Conservation (phyloP, 257 asterid species). For the Phtheirospermum japonicum region DNA sequence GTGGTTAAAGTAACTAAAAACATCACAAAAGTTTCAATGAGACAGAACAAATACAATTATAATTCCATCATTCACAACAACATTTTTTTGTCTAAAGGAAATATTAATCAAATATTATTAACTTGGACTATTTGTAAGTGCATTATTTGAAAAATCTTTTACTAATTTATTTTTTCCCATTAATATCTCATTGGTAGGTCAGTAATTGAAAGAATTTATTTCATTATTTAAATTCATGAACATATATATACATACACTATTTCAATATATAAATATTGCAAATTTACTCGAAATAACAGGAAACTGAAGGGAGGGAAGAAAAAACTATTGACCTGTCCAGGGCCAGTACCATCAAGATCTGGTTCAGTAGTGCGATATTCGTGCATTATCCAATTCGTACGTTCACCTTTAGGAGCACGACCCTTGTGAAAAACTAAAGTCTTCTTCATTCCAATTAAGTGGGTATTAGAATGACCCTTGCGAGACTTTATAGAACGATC, state of each 20-base stretch:
- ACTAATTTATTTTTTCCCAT: not conserved
- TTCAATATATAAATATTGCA: not conserved
- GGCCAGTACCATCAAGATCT: constrained; percentile 70
- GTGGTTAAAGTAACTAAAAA: not conserved
- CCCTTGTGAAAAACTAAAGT: constrained; percentile 79
- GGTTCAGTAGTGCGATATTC: constrained; percentile 85
- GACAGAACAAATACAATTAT: not conserved
- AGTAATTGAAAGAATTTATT: not conserved
- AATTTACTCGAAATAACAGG: not conserved
- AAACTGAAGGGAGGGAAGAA: constrained; percentile 2
- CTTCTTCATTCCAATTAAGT: constrained; percentile 73
- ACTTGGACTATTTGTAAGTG: not conserved
- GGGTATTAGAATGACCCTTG: constrained; percentile 36
- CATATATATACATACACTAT: not conserved
- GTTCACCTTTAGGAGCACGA: constrained; percentile 87
- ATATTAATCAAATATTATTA: too few relatives aligned
- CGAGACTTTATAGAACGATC: constrained; percentile 71
- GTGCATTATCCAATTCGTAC: constrained; percentile 80
- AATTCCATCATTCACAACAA: not conserved
- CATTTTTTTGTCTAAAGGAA: too few relatives aligned
- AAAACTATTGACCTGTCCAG: constrained; percentile 63
- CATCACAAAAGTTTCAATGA: not conserved
- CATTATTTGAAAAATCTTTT: not conserved
- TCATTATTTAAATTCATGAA: not conserved
- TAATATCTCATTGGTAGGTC: not conserved